phyloP scores from a whole-genome alignment of 2,329 filamentous ascomycete species.

The Diaporthe nobilis region DNA sequence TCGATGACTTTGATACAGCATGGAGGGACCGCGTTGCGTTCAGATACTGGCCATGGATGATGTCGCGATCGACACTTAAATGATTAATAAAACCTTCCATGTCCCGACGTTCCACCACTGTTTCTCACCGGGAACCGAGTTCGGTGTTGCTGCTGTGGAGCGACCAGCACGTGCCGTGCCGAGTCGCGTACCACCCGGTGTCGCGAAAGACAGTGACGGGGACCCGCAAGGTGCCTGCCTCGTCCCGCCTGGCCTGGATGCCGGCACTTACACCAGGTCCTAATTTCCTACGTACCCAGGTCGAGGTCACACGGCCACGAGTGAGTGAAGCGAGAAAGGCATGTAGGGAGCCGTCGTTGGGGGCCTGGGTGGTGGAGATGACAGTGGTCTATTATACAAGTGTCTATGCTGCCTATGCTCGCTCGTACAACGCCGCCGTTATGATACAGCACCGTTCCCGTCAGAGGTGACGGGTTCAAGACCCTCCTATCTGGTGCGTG shows the following conservation, averaged over 20 bases:
- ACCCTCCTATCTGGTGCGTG: constrained; percentile 10
- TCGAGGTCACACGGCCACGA: background rate
- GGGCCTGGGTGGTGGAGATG: background rate
- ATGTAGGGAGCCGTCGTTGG: background rate
- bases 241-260: background rate
- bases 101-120: background rate
- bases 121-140: background rate
- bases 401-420: background rate
- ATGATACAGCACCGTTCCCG: background rate
- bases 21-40: too few species aligned
- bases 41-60: background rate
- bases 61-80: background rate
- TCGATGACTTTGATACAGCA: background rate
- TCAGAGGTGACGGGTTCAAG: background rate
- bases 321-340: background rate
- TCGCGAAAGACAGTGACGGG: background rate
- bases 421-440: background rate
- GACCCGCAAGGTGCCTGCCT: background rate
- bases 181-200: background rate
- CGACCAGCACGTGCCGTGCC: background rate
- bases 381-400: background rate
- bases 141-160: background rate
- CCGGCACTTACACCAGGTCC: background rate
- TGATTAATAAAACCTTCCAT: too few species aligned
- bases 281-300: background rate